Evolutionary conservation across 306 rosid species (phyloP).

Genomic region (Rosa chinensis): DNA sequence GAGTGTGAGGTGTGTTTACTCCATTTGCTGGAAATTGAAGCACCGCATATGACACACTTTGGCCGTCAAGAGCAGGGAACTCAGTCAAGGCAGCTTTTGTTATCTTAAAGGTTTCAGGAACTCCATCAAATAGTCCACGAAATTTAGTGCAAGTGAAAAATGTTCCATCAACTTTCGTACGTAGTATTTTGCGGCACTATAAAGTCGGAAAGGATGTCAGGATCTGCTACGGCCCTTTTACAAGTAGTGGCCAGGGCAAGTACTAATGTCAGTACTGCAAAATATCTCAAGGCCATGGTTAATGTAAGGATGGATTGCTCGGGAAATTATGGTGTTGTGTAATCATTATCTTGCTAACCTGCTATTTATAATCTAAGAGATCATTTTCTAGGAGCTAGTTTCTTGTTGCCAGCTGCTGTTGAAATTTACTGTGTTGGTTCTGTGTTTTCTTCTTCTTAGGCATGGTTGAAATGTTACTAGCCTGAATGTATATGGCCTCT

Average conservation of each 20-base stretch:
- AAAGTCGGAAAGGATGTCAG: constrained; percentile 13
- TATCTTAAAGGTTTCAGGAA: constrained; percentile 10
- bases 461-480: background rate
- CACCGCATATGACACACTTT: constrained; percentile 18
- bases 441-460: background rate
- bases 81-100: constrained; percentile 14
- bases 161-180: constrained; percentile 1
- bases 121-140: background rate
- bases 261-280: background rate
- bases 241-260: background rate
- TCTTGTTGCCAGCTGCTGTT: background rate
- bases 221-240: background rate
- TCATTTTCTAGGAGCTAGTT: background rate
- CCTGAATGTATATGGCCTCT: background rate
- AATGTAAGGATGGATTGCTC: background rate
- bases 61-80: constrained; percentile 26
- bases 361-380: background rate
- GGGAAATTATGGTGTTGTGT: background rate
- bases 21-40: constrained; percentile 17
- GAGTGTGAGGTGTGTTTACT: constrained; percentile 37
- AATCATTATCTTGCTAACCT: background rate
- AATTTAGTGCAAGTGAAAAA: constrained; percentile 20
- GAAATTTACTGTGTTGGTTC: background rate
- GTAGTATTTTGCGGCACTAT: background rate
- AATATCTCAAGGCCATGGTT: background rate